Percentiles rank a stretch among this genome's conserved stretches.
These are phyloP conservation scores for Mycosphaerelloides madeirae DNA, from an alignment of 2,329 filamentous ascomycete genomes.

Conservation along the genomic window DNA sequence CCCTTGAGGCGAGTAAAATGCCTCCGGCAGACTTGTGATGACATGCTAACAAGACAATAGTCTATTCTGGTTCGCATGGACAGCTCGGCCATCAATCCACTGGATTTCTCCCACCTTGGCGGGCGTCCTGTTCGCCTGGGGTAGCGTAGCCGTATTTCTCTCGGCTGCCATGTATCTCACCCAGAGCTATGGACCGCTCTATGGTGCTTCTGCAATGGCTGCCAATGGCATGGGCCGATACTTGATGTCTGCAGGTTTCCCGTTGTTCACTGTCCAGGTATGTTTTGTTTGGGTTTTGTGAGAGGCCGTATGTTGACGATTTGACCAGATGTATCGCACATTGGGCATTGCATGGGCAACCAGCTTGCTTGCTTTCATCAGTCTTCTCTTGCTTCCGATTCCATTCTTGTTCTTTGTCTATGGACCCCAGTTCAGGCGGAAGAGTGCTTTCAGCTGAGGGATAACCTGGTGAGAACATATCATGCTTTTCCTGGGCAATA, in stretches of 20 bases:
- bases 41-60: not conserved
- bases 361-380: slow-evolving; percentile 34
- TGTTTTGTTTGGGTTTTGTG: too few relatives aligned
- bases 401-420: slow-evolving; percentile 12
- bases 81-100: slow-evolving; percentile 26
- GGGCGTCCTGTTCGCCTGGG: slow-evolving; percentile 14
- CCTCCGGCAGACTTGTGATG: slow-evolving; percentile 24
- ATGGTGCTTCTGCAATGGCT: slow-evolving; percentile 32
- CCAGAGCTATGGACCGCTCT: slow-evolving; percentile 36
- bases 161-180: slow-evolving; percentile 36
- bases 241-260: slow-evolving; percentile 33
- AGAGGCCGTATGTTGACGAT: slow-evolving; percentile 32
- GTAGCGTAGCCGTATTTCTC: slow-evolving; percentile 26
- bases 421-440: slow-evolving; percentile 1
- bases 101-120: slow-evolving; percentile 35
- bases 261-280: slow-evolving; percentile 34
- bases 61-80: slow-evolving; percentile 34
- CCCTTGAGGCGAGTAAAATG: too few relatives aligned
- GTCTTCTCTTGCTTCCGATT: slow-evolving; percentile 25
- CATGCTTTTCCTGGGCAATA: too few relatives aligned
- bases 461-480: too few relatives aligned
- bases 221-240: slow-evolving; percentile 27
- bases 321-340: slow-evolving; percentile 35
- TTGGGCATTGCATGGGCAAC: slow-evolving; percentile 39
- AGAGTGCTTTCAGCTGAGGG: too few relatives aligned